These are phyloP conservation scores for Ulota crispa DNA, from an alignment of 225 moss, liverwort and hornwort species.

Conservation along the genomic window DNA sequence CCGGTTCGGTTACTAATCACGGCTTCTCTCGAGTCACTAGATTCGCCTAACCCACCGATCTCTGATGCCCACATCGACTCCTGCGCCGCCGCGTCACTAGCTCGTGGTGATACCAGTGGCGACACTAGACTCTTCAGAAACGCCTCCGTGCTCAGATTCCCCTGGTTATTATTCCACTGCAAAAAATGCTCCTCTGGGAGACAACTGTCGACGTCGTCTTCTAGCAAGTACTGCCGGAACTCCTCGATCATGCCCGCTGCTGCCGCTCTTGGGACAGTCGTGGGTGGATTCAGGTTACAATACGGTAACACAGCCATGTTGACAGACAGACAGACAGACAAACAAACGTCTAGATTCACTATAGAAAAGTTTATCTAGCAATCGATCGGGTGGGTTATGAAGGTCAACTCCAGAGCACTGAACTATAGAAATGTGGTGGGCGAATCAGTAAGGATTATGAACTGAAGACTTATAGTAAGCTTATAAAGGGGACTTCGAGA, in stretches of 20 bases:
- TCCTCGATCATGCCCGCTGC: conserved; percentile 42
- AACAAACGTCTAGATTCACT: not conserved
- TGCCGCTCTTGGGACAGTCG: conserved; percentile 8
- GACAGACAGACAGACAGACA: too few species aligned
- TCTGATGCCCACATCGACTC: conserved; percentile 4
- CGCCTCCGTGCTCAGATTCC: conserved; percentile 37
- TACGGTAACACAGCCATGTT: conserved; percentile 44
- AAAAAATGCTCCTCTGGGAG: conserved; percentile 50
- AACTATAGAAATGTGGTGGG: too few species aligned
- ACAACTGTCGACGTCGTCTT: conserved; percentile 49
- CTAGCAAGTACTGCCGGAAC: conserved; percentile 50
- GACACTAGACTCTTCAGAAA: conserved; percentile 45
- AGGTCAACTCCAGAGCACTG: not conserved
- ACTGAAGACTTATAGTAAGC: not conserved
- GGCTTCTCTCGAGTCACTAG: not conserved
- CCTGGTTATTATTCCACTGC: conserved; percentile 1
- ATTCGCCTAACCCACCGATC: not conserved
- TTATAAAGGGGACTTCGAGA: not conserved
- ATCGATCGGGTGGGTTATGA: not conserved
- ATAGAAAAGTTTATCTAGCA: too few species aligned
- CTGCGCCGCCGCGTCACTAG: not conserved
- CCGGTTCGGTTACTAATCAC: conserved; percentile 54
- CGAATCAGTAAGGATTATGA: not conserved
- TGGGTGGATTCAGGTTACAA: conserved; percentile 25
- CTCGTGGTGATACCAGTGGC: conserved; percentile 25